Evolutionary conservation across 768 basidiomycete species (phyloP).

Genomic region (Dentipellis sp.): DNA sequence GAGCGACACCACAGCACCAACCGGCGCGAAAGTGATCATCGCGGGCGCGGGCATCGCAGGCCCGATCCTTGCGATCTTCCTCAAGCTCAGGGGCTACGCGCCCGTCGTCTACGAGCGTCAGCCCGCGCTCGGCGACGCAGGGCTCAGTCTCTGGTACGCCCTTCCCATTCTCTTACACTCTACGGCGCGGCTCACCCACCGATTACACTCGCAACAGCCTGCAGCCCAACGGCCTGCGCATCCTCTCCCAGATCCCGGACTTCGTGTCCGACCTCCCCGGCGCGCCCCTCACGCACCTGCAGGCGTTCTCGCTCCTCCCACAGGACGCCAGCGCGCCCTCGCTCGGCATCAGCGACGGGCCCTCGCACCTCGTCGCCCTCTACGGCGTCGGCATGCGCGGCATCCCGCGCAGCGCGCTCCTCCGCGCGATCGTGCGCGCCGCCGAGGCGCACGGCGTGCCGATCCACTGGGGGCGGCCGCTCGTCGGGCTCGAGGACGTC

Average conservation of each 20-base stretch:
- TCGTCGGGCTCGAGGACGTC: slow-evolving; percentile 23
- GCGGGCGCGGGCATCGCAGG: slow-evolving; percentile 11
- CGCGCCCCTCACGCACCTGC: background rate
- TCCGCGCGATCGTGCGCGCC: slow-evolving; percentile 21
- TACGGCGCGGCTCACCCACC: background rate
- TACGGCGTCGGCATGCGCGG: slow-evolving; percentile 23
- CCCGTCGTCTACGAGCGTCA: slow-evolving; percentile 12
- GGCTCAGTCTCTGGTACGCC: slow-evolving; percentile 13
- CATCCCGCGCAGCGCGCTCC: slow-evolving; percentile 23
- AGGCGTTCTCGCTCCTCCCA: slow-evolving; percentile 12
- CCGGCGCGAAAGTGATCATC: slow-evolving; percentile 10
- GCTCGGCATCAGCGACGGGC: slow-evolving; percentile 19
- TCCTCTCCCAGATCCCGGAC: slow-evolving; percentile 8
- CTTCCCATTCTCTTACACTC: background rate
- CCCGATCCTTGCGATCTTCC: slow-evolving; percentile 13
- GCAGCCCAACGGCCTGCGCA: slow-evolving; percentile 11
- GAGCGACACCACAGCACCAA: too few species aligned
- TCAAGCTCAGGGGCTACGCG: slow-evolving; percentile 10
- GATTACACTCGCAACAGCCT: slow-evolving; percentile 1
- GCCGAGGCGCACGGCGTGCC: slow-evolving; percentile 24
- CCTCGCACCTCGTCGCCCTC: slow-evolving; percentile 13
- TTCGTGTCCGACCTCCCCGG: slow-evolving; percentile 7
- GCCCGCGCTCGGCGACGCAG: slow-evolving; percentile 4
- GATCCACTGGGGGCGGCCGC: slow-evolving; percentile 25
- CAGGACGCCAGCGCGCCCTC: slow-evolving; percentile 16